Base-by-base conservation (phyloP, 1,139 yeast species). In the Kazachstania sp. region DNA sequence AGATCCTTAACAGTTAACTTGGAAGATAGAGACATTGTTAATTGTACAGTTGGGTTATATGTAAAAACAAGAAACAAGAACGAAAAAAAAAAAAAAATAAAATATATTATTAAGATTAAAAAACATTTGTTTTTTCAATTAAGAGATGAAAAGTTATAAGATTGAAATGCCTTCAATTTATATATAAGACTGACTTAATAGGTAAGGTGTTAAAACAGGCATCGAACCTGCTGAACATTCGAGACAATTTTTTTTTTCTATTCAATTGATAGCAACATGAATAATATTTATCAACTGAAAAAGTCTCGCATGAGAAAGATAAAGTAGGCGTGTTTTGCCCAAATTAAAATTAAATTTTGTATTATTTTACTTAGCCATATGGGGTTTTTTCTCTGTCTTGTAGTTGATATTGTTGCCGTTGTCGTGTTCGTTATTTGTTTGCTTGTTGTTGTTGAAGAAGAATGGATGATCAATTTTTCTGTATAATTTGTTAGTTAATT, bases 1-100 rank as follows among this genome's bases (percentile, higher is more conserved):
- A 90, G 75, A 72, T 90, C 97, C 67, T 83, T 81, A 70, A 90
- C 95, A 51, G 95, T 83, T 62, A 90, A 79, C 73, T 90, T 90
- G 71, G 77, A 85, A 51, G 95, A 81, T 69, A 90, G 80, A 59
- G 97, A 90, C 97, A 90, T 86, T 55, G 38, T 60, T 45, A 30
- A 18, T 31, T 19, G 28, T 20, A 38, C 16, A 15, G 40, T 23
- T 36, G 16, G 13, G 18, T 18, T 36, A 19, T n/a, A 18, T 36
- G n/a, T n/a, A n/a, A 19, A 8, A 18, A 12, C 34, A 15, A 39
- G 41, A 39, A 37, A 26, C 18, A 39, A n/a, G 20, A 26, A 39
- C 3, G 4, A 8, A 39, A 28, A 28, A n/a, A 39, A 4, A 28
- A 39, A 16, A 39, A 26, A 13, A n/a, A 39, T 15, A 23, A 19